Evolutionary conservation across 345 rosid genomes (phyloP).

Genomic region (Zanthoxylum bungeanum): DNA sequence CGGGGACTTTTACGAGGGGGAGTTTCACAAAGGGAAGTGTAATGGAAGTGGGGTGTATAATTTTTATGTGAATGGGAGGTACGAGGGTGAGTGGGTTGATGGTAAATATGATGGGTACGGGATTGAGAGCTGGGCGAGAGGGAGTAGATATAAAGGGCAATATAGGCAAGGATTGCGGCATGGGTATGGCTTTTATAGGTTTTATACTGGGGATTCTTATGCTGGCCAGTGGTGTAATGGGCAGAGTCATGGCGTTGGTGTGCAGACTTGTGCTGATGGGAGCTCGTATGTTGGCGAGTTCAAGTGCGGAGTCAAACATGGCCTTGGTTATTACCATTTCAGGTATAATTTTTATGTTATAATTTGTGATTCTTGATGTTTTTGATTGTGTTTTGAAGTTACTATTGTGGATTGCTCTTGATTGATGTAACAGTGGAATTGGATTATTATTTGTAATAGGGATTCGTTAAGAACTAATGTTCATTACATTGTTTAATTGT

Average conservation of each 20-base stretch:
- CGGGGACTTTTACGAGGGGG: conserved; percentile 94
- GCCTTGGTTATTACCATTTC: conserved; percentile 89
- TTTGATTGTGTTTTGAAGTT: not conserved
- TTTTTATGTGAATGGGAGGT: conserved; percentile 69
- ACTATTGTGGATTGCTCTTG: not conserved
- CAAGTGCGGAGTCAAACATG: conserved; percentile 89
- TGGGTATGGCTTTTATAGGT: conserved; percentile 76
- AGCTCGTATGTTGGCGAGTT: conserved; percentile 82
- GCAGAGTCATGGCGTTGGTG: conserved; percentile 90
- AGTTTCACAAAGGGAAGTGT: conserved; percentile 74
- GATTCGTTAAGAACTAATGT: too few relatives aligned
- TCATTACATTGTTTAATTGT: not conserved
- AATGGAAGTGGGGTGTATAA: conserved; percentile 95
- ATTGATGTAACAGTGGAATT: not conserved
- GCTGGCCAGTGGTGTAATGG: conserved; percentile 95
- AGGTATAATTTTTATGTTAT: conserved; percentile 42
- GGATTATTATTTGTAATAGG: not conserved
- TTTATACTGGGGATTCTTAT: conserved; percentile 88
- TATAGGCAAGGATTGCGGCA: conserved; percentile 78
- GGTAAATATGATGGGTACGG: conserved; percentile 92
- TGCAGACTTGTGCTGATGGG: conserved; percentile 83
- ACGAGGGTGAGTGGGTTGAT: conserved; percentile 93
- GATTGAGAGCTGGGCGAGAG: conserved; percentile 91
- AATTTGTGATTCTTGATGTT: not conserved
- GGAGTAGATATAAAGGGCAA: conserved; percentile 88